These are phyloP conservation scores for Pugionium cornutum DNA, from an alignment of 345 rosid genomes.

Conservation along the genomic window DNA sequence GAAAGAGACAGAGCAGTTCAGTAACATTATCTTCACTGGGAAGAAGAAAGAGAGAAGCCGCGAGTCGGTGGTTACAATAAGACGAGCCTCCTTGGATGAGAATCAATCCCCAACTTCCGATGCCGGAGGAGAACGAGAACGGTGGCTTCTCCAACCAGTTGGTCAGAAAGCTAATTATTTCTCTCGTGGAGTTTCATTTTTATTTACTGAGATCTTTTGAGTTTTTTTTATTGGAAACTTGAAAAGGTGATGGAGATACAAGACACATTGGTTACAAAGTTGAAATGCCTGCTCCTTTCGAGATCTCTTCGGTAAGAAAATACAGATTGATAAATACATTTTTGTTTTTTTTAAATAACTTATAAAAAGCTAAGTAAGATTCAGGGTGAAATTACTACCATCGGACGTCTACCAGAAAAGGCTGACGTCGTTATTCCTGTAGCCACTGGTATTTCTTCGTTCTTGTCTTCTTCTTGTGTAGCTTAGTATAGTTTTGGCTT, in stretches of 20 bases:
- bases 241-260: slow-evolving; percentile 79
- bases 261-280: slow-evolving; percentile 79
- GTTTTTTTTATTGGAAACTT: background rate
- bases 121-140: slow-evolving; percentile 46
- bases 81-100: slow-evolving; percentile 52
- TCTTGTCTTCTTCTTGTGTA: too few relatives aligned
- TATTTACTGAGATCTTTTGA: too few relatives aligned
- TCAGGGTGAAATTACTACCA: slow-evolving; percentile 65
- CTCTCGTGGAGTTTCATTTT: too few relatives aligned
- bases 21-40: background rate
- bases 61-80: slow-evolving; percentile 17
- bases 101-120: slow-evolving; percentile 33
- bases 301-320: slow-evolving; percentile 45
- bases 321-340: background rate
- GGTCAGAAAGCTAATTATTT: slow-evolving; percentile 32
- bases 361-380: background rate
- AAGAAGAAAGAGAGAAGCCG: slow-evolving; percentile 30
- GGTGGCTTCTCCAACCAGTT: slow-evolving; percentile 89
- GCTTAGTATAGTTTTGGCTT: too few relatives aligned
- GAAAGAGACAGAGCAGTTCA: slow-evolving; percentile 34
- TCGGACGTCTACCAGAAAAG: slow-evolving; percentile 75
- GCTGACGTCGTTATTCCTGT: slow-evolving; percentile 93
- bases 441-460: slow-evolving; percentile 60
- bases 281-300: slow-evolving; percentile 74
- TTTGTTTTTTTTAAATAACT: background rate